Base-by-base conservation (phyloP, 345 rosid species). In the Abelmoschus esculentus region DNA sequence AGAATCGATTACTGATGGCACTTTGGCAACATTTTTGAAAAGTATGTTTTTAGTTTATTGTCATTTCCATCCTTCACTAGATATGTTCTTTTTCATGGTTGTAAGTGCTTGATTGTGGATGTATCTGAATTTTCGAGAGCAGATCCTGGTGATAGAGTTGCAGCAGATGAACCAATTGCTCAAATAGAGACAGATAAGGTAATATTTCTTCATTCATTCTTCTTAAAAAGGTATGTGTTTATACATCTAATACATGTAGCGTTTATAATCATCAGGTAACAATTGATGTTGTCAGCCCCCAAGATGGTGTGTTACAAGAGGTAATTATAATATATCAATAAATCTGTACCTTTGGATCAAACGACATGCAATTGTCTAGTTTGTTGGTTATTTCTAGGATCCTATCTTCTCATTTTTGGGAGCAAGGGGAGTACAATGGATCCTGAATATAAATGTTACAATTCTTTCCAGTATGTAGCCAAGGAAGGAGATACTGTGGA, bases 161-260 rank as follows among this genome's bases (percentile, higher is more conserved):
- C 82, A 82, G 89, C 74, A 55, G 99, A 95, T 54, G 98, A 95
- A 77, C 76, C 93, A 50, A 91, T 95, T 83, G 99, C 98, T 66
- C 98, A 95, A 77, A 90, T 95, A 71, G 99, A 95, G 77, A 95
- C 99, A 2, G 98, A 91, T 81, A 95, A 95, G 90, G 99, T 95
- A 74, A 2, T 42, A 13, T 49, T 17, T n/a, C 47, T 50, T 13
- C 14, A 3, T 9, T 47, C 26, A 6, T 38, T 7, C 15, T 56
- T 70, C 26, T 50, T 34, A 34, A 8, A 17, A 40, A 13, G 44
- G 40, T 53, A 32, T 22, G 36, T 44, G 49, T 36, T 55, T 15
- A 14, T 70, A 61, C 74, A 65, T 18, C 70, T 78, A 60, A 76
- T 32, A 61, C 47, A 69, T 46, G 15, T 42, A 52, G 42, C 52